Conservation (phyloP, 1,139 yeast species). For the Hyphopichia khmerensis region DNA sequence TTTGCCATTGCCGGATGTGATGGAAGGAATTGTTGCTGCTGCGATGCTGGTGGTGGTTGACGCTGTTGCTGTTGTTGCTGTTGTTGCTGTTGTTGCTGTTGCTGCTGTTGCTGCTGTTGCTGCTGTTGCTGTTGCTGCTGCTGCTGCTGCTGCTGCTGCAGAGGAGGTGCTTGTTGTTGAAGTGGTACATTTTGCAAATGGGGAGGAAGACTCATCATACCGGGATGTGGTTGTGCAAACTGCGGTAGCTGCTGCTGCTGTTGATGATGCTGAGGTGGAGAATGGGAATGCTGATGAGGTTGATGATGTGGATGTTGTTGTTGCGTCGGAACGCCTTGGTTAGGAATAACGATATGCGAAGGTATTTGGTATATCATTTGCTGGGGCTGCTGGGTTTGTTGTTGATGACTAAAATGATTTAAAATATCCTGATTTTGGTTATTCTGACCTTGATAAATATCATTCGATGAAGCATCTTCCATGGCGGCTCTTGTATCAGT, state of each 20-base stretch:
- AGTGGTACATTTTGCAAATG: slow-evolving; percentile 1
- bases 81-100: slow-evolving; percentile 6
- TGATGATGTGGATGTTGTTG: background rate
- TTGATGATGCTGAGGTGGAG: too few species aligned
- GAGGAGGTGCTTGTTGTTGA: slow-evolving; percentile 6
- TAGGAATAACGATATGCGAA: too few species aligned
- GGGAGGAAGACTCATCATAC: background rate
- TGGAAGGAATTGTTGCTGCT: background rate
- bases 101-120: slow-evolving; percentile 4
- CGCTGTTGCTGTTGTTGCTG: slow-evolving; percentile 1
- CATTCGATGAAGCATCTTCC: background rate
- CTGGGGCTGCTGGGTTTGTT: too few species aligned
- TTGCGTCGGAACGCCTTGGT: too few species aligned
- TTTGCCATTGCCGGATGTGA: background rate
- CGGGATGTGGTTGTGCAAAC: too few species aligned
- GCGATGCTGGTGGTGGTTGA: background rate
- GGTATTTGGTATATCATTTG: too few species aligned
- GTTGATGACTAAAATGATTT: too few species aligned
- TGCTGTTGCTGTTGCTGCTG: slow-evolving; percentile 8
- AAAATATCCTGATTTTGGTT: too few species aligned
- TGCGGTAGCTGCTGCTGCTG: too few species aligned
- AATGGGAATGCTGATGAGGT: too few species aligned
- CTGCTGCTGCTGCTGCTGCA: background rate
- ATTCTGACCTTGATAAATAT: too few species aligned
- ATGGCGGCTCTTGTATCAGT: slow-evolving; percentile 1